These are phyloP conservation scores for Vaccinium vitisidaea DNA, from an alignment of 148 eudicot genomes.

Conservation along the genomic window DNA sequence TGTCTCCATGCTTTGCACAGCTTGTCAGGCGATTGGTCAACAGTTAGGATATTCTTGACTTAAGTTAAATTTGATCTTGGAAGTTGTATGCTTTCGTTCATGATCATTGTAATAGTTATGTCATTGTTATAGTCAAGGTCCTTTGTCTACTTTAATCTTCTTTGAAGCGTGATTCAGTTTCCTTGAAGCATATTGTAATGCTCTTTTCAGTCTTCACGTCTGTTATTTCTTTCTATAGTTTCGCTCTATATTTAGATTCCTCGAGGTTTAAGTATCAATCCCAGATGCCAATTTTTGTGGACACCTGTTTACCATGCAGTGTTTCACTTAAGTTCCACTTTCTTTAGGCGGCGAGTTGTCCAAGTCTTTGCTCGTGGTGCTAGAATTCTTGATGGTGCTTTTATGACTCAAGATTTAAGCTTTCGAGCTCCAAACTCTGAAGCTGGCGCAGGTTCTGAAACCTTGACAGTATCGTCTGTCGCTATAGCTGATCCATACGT, in stretches of 20 bases:
- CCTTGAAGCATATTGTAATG: not conserved
- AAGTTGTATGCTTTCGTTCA: not conserved
- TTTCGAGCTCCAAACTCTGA: conserved; percentile 61
- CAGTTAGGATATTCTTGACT: not conserved
- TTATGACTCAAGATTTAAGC: conserved; percentile 83
- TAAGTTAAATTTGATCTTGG: not conserved
- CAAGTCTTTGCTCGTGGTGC: conserved; percentile 94
- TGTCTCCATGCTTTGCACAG: not conserved
- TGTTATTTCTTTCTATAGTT: not conserved
- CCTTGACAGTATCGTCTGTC: conserved; percentile 62
- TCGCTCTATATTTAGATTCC: not conserved
- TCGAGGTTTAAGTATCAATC: not conserved
- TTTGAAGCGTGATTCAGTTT: not conserved
- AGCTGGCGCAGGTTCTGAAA: conserved; percentile 60
- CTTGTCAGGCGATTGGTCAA: not conserved
- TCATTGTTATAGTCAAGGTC: not conserved
- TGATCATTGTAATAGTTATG: not conserved
- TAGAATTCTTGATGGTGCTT: conserved; percentile 90
- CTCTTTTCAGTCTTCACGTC: not conserved
- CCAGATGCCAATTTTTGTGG: not conserved
- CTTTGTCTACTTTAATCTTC: not conserved
- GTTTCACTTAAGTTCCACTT: conserved; percentile 9
- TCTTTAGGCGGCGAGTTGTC: conserved; percentile 80
- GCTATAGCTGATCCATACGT: conserved; percentile 95
- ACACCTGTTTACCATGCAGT: not conserved